A percentile compares a stretch with the other conserved stretches of the same genome.
These are phyloP conservation scores for Serendipita sp. DNA, from an alignment of 768 basidiomycete genomes.

Conservation along the genomic window DNA sequence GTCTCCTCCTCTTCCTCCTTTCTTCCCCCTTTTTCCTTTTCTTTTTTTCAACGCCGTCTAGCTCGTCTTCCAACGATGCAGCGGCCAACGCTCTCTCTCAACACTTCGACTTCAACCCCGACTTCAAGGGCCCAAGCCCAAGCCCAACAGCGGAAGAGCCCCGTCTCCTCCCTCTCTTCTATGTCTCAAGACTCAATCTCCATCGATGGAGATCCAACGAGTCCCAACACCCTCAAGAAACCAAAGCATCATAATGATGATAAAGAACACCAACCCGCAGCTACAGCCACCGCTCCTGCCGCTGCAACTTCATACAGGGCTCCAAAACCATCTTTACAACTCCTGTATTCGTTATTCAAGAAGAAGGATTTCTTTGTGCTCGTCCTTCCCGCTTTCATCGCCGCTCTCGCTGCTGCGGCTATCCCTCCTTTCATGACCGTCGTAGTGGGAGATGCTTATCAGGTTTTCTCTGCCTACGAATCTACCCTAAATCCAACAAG, in stretches of 20 bases:
- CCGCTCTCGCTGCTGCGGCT: constrained; percentile 48
- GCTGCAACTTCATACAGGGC: constrained; percentile 12
- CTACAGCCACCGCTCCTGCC: background rate
- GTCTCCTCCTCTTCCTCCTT: background rate
- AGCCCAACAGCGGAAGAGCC: background rate
- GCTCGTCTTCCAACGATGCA: background rate
- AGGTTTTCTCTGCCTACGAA: constrained; percentile 48
- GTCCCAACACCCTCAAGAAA: background rate
- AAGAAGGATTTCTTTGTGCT: constrained; percentile 38
- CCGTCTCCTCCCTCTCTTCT: background rate
- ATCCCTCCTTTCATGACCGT: constrained; percentile 78
- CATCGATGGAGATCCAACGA: background rate
- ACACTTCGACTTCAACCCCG: background rate
- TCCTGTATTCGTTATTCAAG: constrained; percentile 52
- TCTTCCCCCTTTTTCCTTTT: background rate
- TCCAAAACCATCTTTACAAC: constrained; percentile 37
- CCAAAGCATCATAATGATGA: background rate
- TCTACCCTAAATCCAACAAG: constrained; percentile 15
- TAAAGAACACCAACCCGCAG: background rate
- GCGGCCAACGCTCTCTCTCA: background rate
- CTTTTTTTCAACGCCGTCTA: background rate
- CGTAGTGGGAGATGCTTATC: constrained; percentile 62
- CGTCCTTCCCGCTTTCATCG: constrained; percentile 44
- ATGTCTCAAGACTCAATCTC: background rate
- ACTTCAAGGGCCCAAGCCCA: too few relatives aligned